Base-by-base conservation (phyloP, 2,329 filamentous ascomycete species). In the Cryoendolithus antarcticus region DNA sequence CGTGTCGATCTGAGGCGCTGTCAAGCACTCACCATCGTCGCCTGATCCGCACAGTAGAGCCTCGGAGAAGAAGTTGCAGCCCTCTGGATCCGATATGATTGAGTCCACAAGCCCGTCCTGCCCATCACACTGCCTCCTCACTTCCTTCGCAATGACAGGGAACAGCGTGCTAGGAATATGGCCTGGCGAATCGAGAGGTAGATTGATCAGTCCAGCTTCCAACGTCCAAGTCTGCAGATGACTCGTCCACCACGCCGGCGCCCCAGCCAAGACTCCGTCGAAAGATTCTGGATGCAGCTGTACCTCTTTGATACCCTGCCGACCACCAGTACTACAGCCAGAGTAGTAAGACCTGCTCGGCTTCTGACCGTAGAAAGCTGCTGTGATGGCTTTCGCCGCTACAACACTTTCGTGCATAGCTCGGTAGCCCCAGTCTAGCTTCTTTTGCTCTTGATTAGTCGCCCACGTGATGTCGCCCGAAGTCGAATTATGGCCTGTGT, bases 281-380 rank as follows among this genome's bases (percentile, higher is more conserved):
- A 77, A 76, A 43, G 76, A 72, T 0, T 67, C 59, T 0, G 75
- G 72, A 43, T 66, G 75, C 9, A 58, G 50, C 46, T 77, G 66
- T 0, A 70, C 66, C 5, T 67, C 65, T 38, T 70, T 71, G 28
- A 74, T 58, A 3, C 72, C 75, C 58, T 78, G 71, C 0, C 74
- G 39, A 1, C 75, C 74, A 5, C 76, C 75, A 0, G 71, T 69
- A 0, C 72, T 77, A 49, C 75, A 78, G 6, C 75, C 75, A 2
- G 69, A 50, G 44, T 69, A 77, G 54, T 77, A 78, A 5, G 64
- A 67, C 38, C 66, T 68, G 9, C 56, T 52, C 1, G 63, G 60
- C 0, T 55, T 48, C 6, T 51, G 59, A 2, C 57, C 54, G 45
- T 76, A 76, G 55, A 69, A 75, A 1, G 58, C 56, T 27, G 65